Evolutionary conservation across 179 eudicot species (phyloP).

Genomic region (Beta lomatogona): DNA sequence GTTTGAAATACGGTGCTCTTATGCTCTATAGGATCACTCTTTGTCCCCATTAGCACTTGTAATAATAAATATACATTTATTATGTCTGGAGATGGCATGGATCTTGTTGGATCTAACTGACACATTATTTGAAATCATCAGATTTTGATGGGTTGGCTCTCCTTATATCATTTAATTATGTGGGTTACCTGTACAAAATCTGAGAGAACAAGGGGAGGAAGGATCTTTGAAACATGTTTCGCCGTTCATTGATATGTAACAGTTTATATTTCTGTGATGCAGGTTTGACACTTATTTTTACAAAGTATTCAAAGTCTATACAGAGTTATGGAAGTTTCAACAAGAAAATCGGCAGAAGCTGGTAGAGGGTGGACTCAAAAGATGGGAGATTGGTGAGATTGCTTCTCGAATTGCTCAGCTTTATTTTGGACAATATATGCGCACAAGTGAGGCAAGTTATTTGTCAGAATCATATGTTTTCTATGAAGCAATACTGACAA

Average conservation of each 20-base stretch:
- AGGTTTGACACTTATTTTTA: constrained; percentile 89
- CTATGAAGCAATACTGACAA: constrained; percentile 79
- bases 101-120: not conserved
- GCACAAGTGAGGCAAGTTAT: constrained; percentile 83
- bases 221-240: not conserved
- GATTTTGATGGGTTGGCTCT: not conserved
- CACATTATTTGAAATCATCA: not conserved
- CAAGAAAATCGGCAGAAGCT: constrained; percentile 91
- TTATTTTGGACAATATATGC: constrained; percentile 94
- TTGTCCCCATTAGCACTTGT: not conserved
- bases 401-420: constrained; percentile 94
- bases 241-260: constrained; percentile 6
- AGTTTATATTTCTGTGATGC: constrained; percentile 14
- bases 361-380: constrained; percentile 86
- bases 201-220: not conserved
- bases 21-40: not conserved
- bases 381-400: constrained; percentile 98
- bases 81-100: not conserved
- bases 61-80: not conserved
- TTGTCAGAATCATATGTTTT: constrained; percentile 90
- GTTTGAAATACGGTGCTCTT: not conserved
- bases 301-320: constrained; percentile 87
- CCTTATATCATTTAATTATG: not conserved
- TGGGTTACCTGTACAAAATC: not conserved
- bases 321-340: constrained; percentile 91